These are phyloP conservation scores for Tetrastigma voinierianum DNA, from an alignment of 164 flowering plant genomes.

Conservation along the genomic window DNA sequence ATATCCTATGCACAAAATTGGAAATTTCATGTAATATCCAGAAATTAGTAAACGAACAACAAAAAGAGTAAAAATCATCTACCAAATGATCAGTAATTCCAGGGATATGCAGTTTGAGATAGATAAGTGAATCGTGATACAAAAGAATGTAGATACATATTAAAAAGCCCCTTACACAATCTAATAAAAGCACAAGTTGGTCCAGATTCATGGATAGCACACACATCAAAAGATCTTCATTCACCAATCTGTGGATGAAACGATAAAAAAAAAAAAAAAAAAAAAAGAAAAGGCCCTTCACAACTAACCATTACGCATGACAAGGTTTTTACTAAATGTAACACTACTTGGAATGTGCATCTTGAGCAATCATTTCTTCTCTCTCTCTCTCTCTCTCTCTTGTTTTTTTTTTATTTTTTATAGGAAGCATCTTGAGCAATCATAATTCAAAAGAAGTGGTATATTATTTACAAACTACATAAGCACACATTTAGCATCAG, in stretches of 20 bases:
- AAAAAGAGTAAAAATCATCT: constrained; percentile 8
- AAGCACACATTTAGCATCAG: background rate
- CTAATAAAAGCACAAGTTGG: no score
- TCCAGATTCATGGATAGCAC: no score
- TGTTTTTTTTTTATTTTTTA: no score
- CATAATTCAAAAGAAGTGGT: background rate
- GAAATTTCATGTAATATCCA: no score
- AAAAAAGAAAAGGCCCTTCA: background rate
- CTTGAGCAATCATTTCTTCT: background rate
- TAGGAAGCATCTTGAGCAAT: no score
- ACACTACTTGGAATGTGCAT: background rate
- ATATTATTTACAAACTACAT: background rate
- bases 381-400: no score
- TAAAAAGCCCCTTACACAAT: background rate
- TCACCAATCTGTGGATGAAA: background rate
- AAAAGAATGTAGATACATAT: constrained; percentile 5
- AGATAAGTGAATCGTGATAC: constrained; percentile 86
- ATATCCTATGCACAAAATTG: background rate
- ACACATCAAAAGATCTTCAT: background rate
- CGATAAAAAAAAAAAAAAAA: background rate
- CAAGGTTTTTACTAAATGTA: background rate
- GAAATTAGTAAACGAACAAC: no score
- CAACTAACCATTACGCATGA: background rate
- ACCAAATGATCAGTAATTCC: constrained; percentile 92
- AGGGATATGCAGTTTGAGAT: constrained; percentile 83